Percentiles rank a stretch among this genome's conserved stretches.
These are phyloP conservation scores for Suillus hirtellus DNA, from an alignment of 768 basidiomycete genomes.

Conservation along the genomic window DNA sequence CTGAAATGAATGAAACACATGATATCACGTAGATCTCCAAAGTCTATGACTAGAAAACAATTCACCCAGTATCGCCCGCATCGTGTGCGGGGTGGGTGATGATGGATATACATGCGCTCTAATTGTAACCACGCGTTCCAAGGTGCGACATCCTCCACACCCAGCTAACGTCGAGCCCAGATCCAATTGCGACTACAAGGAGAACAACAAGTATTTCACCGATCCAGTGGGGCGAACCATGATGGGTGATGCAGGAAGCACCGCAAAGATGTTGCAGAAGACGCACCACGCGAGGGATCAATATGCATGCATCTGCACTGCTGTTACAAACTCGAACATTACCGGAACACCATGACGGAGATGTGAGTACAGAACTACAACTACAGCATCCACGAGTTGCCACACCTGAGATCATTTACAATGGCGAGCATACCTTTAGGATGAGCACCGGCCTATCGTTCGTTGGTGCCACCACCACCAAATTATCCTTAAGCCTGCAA, in stretches of 20 bases:
- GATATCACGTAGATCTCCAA: background rate
- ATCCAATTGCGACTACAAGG: background rate
- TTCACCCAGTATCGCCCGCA: background rate
- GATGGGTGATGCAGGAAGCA: slow-evolving; percentile 40
- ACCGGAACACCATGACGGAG: slow-evolving; percentile 38
- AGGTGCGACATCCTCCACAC: background rate
- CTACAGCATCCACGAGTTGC: slow-evolving; percentile 46
- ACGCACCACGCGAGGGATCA: slow-evolving; percentile 39
- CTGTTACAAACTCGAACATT: slow-evolving; percentile 38
- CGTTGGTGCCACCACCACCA: slow-evolving; percentile 50
- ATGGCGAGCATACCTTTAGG: slow-evolving; percentile 50
- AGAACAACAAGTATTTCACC: background rate
- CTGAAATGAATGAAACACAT: background rate
- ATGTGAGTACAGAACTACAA: slow-evolving; percentile 41
- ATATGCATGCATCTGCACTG: slow-evolving; percentile 36
- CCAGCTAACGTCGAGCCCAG: background rate
- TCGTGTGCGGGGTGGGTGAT: background rate
- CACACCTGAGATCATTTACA: slow-evolving; percentile 26
- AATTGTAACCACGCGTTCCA: background rate
- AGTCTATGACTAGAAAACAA: background rate
- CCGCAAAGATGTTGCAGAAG: slow-evolving; percentile 46
- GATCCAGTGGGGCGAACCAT: background rate
- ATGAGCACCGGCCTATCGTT: slow-evolving; percentile 54
- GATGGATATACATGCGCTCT: background rate
- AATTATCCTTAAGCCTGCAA: slow-evolving; percentile 24